phyloP scores from a whole-genome alignment of 2,329 filamentous ascomycete genomes.

The Xylariaceae sp. region DNA sequence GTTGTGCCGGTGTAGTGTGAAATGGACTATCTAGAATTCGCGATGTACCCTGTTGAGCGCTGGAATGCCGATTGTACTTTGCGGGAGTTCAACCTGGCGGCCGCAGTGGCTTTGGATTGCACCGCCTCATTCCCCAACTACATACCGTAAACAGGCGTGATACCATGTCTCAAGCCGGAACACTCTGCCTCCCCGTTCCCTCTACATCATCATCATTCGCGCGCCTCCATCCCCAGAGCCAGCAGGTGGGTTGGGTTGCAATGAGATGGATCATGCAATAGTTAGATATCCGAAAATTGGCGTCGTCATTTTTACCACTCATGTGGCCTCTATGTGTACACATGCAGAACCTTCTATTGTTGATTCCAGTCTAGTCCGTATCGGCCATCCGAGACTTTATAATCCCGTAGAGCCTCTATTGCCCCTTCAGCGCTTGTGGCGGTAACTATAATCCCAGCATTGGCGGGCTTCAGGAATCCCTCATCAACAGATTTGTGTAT shows the following conservation, averaged over 20 bases:
- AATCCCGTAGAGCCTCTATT: constrained; percentile 64
- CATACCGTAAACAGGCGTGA: not conserved
- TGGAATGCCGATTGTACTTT: not conserved
- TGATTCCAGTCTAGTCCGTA: constrained; percentile 76
- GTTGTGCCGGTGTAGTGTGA: no score
- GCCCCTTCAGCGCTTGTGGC: constrained; percentile 70
- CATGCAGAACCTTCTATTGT: constrained; percentile 21
- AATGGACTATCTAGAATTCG: no score
- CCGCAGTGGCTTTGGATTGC: no score
- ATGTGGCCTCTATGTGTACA: constrained; percentile 6
- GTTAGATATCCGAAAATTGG: not conserved
- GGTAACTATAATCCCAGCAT: constrained; percentile 73
- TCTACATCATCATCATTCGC: not conserved
- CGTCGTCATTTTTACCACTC: not conserved
- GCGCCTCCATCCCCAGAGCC: not conserved
- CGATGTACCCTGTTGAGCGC: not conserved
- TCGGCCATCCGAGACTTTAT: constrained; percentile 69
- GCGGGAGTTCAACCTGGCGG: not conserved
- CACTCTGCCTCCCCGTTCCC: not conserved
- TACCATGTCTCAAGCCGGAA: not conserved
- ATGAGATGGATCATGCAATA: not conserved
- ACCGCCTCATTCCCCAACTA: not conserved
- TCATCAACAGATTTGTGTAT: constrained; percentile 68
- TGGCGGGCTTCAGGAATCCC: constrained; percentile 70
- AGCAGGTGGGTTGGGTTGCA: not conserved